phyloP scores from a whole-genome alignment of 1,284 basidiomycete genomes.

The Ceratobasidium sp. region DNA sequence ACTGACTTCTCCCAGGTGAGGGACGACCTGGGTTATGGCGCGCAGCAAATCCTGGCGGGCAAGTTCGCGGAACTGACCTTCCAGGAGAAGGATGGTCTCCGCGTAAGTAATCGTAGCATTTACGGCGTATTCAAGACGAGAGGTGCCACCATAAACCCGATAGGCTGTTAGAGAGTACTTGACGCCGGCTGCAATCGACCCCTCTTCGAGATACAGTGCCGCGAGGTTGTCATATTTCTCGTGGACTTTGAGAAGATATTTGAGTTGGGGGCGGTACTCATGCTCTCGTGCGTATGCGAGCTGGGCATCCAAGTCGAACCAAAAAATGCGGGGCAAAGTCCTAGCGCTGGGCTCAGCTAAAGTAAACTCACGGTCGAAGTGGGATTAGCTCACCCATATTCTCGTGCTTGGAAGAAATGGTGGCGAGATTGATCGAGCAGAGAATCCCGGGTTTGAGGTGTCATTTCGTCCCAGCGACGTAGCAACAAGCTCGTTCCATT shows the following conservation, averaged over 20 bases:
- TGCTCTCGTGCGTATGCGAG: background rate
- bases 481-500: background rate
- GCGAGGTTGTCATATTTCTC: conserved; percentile 9
- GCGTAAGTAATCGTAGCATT: background rate
- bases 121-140: background rate
- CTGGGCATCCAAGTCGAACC: background rate
- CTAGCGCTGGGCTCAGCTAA: background rate
- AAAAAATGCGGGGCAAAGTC: background rate
- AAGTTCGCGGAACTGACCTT: background rate
- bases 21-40: background rate
- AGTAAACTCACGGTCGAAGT: background rate
- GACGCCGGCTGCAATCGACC: background rate
- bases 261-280: background rate
- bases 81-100: background rate
- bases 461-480: background rate
- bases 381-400: conserved; percentile 8
- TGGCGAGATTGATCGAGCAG: background rate
- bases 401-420: background rate
- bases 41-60: background rate
- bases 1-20: background rate
- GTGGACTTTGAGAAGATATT: background rate
- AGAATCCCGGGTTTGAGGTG: background rate
- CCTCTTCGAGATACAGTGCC: background rate
- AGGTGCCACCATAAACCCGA: background rate
- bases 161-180: background rate